Conservation (phyloP, 2,329 filamentous ascomycete species). For the Diaporthe capsici region DNA sequence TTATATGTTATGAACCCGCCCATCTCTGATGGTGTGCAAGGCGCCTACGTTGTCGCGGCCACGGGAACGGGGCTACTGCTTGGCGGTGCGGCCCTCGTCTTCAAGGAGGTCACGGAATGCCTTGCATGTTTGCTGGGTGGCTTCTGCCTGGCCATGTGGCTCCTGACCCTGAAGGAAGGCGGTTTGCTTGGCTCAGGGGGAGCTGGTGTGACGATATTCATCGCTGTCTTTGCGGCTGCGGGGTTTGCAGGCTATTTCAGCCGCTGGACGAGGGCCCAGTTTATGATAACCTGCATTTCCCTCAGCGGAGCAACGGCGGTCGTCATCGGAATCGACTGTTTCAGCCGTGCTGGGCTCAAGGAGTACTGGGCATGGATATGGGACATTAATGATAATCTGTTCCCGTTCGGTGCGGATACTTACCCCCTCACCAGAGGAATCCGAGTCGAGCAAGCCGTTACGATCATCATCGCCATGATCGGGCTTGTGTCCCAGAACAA, state of each 20-base stretch:
- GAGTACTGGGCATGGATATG: constrained; percentile 97
- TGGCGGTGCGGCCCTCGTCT: constrained; percentile 81
- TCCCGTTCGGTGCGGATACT: constrained; percentile 80
- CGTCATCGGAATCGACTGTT: constrained; percentile 91
- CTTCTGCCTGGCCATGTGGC: constrained; percentile 91
- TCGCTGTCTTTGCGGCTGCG: constrained; percentile 77
- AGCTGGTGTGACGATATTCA: constrained; percentile 78
- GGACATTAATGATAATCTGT: constrained; percentile 83
- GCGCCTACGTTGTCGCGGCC: constrained; percentile 86
- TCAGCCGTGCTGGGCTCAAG: constrained; percentile 89
- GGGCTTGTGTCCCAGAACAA: constrained; percentile 89
- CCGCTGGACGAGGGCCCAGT: constrained; percentile 82
- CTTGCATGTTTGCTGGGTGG: constrained; percentile 91
- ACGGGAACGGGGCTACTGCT: constrained; percentile 81
- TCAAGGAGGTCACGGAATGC: constrained; percentile 84
- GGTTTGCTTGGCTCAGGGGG: constrained; percentile 76
- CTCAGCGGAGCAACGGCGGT: constrained; percentile 86
- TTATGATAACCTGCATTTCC: constrained; percentile 81
- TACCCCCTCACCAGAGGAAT: constrained; percentile 92
- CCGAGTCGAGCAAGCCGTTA: constrained; percentile 84
- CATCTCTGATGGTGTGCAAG: constrained; percentile 81
- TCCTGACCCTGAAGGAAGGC: constrained; percentile 82
- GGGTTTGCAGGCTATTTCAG: constrained; percentile 84
- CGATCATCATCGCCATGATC: constrained; percentile 79
- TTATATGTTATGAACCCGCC: constrained; percentile 90